Evolutionary conservation across 305 asterid genomes (phyloP).

Genomic region (Fraxinus ornus): DNA sequence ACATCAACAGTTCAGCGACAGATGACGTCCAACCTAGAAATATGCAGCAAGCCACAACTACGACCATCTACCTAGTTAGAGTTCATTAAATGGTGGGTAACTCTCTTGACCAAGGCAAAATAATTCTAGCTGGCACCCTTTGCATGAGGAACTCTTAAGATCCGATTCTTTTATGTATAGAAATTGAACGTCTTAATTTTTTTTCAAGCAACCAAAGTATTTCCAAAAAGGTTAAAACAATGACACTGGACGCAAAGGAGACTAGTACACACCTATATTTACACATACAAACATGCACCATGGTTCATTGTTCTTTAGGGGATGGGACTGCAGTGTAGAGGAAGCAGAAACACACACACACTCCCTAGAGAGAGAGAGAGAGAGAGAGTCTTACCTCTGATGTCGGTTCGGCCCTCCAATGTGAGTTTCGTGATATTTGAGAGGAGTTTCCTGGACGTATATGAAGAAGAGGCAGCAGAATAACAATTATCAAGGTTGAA

Average conservation of each 20-base stretch:
- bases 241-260: background rate
- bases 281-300: background rate
- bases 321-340: background rate
- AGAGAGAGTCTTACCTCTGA: slow-evolving; percentile 52
- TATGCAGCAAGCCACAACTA: background rate
- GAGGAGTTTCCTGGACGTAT: slow-evolving; percentile 28
- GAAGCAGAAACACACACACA: background rate
- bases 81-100: slow-evolving; percentile 2
- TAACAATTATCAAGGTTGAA: slow-evolving; percentile 18
- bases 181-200: background rate
- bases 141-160: background rate
- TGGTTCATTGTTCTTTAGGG: background rate
- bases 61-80: background rate
- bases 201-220: background rate
- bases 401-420: slow-evolving; percentile 74
- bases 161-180: background rate
- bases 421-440: slow-evolving; percentile 58
- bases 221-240: background rate
- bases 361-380: background rate
- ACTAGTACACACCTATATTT: background rate
- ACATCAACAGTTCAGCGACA: background rate
- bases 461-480: slow-evolving; percentile 30
- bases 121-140: background rate
- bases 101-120: background rate
- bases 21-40: background rate